Evolutionary conservation across 257 asterid genomes (phyloP).

Genomic region (Ehretia macrophylla): DNA sequence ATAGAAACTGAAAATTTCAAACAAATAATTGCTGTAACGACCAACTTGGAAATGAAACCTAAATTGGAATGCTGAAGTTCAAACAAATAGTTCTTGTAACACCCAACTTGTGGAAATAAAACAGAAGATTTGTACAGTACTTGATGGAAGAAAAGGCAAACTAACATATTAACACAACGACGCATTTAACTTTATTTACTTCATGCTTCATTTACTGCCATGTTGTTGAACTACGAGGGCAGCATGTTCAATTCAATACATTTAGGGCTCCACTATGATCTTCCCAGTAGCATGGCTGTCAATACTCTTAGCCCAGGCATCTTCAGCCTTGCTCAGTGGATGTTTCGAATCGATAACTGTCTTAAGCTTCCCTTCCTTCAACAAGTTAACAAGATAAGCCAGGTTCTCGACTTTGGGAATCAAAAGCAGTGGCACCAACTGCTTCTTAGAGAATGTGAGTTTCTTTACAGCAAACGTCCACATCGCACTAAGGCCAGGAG

Average conservation of each 20-base stretch:
- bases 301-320: constrained; percentile 55
- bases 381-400: constrained; percentile 42
- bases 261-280: constrained; percentile 39
- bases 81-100: too few relatives aligned
- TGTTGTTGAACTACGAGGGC: background rate
- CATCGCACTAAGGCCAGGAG: constrained; percentile 44
- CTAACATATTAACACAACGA: too few relatives aligned
- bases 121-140: too few relatives aligned
- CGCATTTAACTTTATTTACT: too few relatives aligned
- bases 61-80: too few relatives aligned
- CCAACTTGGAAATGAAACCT: too few relatives aligned
- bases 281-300: constrained; percentile 80
- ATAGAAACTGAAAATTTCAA: too few relatives aligned
- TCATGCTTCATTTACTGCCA: too few relatives aligned
- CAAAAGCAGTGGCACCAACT: constrained; percentile 29
- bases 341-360: constrained; percentile 46
- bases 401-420: constrained; percentile 27
- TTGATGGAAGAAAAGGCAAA: too few relatives aligned
- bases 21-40: too few relatives aligned
- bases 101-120: too few relatives aligned
- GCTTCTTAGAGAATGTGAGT: constrained; percentile 44
- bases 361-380: constrained; percentile 62
- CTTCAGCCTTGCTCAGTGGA: constrained; percentile 43
- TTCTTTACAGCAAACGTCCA: constrained; percentile 42
- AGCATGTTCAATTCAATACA: background rate